phyloP scores from a whole-genome alignment of 2,329 filamentous ascomycete species.

The Penicillium italicum region DNA sequence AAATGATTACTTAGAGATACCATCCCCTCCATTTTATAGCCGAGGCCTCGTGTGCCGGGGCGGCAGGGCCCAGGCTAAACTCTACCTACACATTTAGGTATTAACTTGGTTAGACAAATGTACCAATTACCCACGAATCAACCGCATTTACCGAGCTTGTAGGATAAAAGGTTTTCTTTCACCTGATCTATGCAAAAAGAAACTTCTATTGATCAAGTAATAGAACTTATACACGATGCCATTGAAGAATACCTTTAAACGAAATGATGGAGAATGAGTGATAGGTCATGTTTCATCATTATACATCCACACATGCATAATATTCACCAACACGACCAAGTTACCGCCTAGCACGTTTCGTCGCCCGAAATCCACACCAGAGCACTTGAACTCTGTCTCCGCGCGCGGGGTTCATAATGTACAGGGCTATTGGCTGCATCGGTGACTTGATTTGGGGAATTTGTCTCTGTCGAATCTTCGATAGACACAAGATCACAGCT shows the following conservation, averaged over 20 bases:
- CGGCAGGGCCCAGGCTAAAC: too few species aligned
- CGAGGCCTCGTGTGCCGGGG: too few species aligned
- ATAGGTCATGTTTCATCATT: not conserved
- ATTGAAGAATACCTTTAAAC: not conserved
- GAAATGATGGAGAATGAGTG: not conserved
- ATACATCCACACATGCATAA: not conserved
- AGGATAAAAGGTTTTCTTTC: not conserved
- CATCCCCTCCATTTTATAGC: too few species aligned
- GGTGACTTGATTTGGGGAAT: not conserved
- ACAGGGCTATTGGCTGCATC: not conserved
- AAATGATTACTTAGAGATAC: not conserved
- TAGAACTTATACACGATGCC: not conserved
- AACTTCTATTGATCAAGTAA: not conserved
- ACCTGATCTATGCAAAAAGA: not conserved
- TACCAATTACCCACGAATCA: not conserved
- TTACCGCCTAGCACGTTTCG: not conserved
- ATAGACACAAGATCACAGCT: not conserved
- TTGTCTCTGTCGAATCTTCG: not conserved
- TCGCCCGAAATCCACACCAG: not conserved
- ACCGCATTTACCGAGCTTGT: not conserved
- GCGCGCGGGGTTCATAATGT: not conserved
- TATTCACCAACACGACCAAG: not conserved
- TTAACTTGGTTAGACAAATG: too few species aligned
- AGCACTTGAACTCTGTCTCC: constrained; percentile 2
- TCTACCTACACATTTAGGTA: too few species aligned